Evolutionary conservation across 208 protist genomes (phyloP).

Genomic region (Leishmania lainsoni): DNA sequence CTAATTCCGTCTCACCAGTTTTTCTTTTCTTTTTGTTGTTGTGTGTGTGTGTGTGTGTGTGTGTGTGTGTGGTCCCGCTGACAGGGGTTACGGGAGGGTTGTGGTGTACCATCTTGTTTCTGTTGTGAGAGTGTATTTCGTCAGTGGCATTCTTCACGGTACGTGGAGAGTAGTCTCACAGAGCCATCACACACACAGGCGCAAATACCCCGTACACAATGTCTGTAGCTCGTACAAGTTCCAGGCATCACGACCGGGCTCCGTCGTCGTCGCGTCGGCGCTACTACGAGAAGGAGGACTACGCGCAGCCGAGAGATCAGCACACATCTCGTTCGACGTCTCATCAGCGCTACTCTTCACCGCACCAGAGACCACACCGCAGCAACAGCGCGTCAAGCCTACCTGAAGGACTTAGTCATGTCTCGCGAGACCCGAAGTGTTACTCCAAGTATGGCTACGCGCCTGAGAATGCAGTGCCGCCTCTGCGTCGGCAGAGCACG

Average conservation of each 20-base stretch:
- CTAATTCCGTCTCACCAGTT: background rate
- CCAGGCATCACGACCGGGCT: slow-evolving; percentile 20
- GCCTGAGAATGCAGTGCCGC: slow-evolving; percentile 23
- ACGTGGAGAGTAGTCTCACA: background rate
- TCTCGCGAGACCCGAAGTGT: slow-evolving; percentile 3
- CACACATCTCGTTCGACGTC: slow-evolving; percentile 7
- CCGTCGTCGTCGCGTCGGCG: slow-evolving; percentile 14
- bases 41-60: background rate
- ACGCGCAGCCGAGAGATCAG: slow-evolving; percentile 1
- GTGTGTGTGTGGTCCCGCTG: background rate
- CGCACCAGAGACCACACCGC: slow-evolving; percentile 9
- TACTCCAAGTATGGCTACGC: slow-evolving; percentile 15
- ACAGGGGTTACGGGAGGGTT: background rate
- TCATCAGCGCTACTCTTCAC: slow-evolving; percentile 12
- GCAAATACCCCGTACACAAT: slow-evolving; percentile 1
- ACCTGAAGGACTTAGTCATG: slow-evolving; percentile 2
- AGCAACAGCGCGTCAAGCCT: slow-evolving; percentile 24
- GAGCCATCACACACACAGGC: background rate
- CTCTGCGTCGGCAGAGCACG: slow-evolving; percentile 38
- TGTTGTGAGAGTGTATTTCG: background rate
- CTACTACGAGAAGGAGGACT: slow-evolving; percentile 15
- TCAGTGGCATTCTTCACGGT: background rate
- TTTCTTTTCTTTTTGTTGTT: slow-evolving; percentile 5
- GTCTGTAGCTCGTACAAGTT: slow-evolving; percentile 14
- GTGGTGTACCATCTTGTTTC: background rate